These are phyloP conservation scores for Rhododendron molle DNA, from an alignment of 148 eudicot species.

Conservation along the genomic window DNA sequence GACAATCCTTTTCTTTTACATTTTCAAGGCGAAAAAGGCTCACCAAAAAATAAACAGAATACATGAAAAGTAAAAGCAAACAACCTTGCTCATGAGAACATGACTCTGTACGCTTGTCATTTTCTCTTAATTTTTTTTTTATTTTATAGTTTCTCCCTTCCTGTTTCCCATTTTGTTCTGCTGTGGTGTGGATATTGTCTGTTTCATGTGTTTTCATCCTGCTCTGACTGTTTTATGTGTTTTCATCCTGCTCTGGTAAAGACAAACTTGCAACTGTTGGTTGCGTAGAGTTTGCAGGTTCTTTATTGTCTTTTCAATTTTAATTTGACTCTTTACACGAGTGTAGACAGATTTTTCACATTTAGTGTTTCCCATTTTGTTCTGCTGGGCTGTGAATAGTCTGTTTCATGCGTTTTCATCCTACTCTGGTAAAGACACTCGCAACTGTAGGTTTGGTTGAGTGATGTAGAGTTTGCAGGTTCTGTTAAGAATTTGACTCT, in stretches of 20 bases:
- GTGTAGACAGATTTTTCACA: neutral
- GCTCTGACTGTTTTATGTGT: neutral
- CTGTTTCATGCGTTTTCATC: neutral
- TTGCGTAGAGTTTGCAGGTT: neutral
- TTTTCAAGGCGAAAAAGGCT: neutral
- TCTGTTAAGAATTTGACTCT: neutral
- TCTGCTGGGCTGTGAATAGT: neutral
- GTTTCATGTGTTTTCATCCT: neutral
- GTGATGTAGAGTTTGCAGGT: neutral
- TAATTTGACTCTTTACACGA: neutral
- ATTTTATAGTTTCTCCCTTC: neutral
- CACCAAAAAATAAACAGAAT: neutral
- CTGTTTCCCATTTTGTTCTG: neutral
- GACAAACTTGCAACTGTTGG: neutral
- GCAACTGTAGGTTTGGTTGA: neutral
- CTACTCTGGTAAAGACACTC: neutral
- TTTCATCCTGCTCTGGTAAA: neutral
- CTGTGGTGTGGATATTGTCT: neutral
- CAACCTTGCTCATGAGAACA: neutral
- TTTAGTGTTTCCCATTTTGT: neutral
- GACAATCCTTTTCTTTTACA: neutral
- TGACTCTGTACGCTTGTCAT: neutral
- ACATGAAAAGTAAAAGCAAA: neutral
- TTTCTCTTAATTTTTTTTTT: neutral
- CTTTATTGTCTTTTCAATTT: neutral